Evolutionary conservation across 2,329 filamentous ascomycete species (phyloP).

Genomic region (Claviceps digitariae): DNA sequence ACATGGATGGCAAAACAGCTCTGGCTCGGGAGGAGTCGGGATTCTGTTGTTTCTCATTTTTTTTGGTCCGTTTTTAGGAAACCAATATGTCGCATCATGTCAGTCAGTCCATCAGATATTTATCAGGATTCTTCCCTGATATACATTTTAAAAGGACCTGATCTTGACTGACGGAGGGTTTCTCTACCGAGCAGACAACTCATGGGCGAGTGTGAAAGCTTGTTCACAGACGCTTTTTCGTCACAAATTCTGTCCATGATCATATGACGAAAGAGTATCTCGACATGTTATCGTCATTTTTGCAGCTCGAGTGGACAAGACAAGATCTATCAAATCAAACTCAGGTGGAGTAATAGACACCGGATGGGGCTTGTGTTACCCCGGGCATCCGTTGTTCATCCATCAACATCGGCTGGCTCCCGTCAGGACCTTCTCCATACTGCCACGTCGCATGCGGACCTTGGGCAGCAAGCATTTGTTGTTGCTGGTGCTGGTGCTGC

Average conservation of each 20-base stretch:
- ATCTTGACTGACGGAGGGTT: not conserved
- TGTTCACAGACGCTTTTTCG: not conserved
- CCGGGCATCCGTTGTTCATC: conserved; percentile 7
- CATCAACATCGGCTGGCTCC: conserved; percentile 6
- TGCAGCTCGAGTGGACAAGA: not conserved
- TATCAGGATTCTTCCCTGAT: not conserved
- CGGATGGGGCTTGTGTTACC: conserved; percentile 8
- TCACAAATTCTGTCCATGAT: not conserved
- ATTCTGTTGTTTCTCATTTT: not conserved
- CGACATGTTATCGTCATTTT: not conserved
- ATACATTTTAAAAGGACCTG: not conserved
- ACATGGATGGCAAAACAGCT: no score
- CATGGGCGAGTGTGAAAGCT: not conserved
- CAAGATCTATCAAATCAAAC: conserved; percentile 5
- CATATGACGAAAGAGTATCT: not conserved
- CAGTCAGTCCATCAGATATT: not conserved
- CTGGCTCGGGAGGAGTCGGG: not conserved
- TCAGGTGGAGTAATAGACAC: conserved; percentile 10
- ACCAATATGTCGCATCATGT: not conserved
- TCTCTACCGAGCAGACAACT: not conserved
- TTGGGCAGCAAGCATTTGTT: conserved; percentile 15
- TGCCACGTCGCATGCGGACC: conserved; percentile 18
- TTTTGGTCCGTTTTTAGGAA: not conserved
- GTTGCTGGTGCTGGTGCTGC: conserved; percentile 29
- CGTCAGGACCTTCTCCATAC: conserved; percentile 16